These are phyloP conservation scores for Bruguiera gymnorhiza DNA, from an alignment of 345 rosid genomes.

Conservation along the genomic window DNA sequence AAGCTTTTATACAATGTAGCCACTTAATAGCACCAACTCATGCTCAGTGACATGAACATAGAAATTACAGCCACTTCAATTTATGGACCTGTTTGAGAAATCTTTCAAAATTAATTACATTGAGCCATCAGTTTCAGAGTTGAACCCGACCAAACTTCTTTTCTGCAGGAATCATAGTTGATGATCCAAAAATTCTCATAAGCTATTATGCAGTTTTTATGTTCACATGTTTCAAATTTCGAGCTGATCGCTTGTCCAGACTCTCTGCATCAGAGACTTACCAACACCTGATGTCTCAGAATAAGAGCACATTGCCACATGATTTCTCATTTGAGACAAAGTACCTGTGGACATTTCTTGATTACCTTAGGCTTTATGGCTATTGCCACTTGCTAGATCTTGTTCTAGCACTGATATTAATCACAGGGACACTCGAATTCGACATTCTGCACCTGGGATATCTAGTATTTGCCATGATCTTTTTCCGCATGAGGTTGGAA, in stretches of 20 bases:
- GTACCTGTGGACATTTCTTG: conserved; percentile 42
- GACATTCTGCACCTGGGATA: conserved; percentile 59
- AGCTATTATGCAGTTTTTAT: conserved; percentile 44
- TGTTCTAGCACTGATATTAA: conserved; percentile 40
- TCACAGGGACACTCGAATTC: conserved; percentile 60
- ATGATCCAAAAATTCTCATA: conserved; percentile 39
- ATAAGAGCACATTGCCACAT: conserved; percentile 28
- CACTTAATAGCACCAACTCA: not conserved
- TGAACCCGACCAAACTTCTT: conserved; percentile 3
- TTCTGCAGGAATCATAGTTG: conserved; percentile 40
- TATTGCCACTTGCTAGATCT: conserved; percentile 46
- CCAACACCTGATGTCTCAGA: conserved; percentile 26
- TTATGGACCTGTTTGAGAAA: not conserved
- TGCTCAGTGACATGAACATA: not conserved
- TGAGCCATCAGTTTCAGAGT: not conserved
- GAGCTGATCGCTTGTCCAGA: conserved; percentile 39
- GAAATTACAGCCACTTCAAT: not conserved
- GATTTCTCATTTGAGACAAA: conserved; percentile 43
- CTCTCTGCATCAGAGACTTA: conserved; percentile 29
- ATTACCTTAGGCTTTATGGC: conserved; percentile 41
- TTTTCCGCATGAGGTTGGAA: conserved; percentile 47
- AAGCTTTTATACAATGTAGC: not conserved
- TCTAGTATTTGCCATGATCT: conserved; percentile 48
- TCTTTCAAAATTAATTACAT: not conserved
- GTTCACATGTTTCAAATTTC: conserved; percentile 42